Base-by-base conservation (phyloP, 495 filamentous ascomycete species). In the Extremus antarcticus region DNA sequence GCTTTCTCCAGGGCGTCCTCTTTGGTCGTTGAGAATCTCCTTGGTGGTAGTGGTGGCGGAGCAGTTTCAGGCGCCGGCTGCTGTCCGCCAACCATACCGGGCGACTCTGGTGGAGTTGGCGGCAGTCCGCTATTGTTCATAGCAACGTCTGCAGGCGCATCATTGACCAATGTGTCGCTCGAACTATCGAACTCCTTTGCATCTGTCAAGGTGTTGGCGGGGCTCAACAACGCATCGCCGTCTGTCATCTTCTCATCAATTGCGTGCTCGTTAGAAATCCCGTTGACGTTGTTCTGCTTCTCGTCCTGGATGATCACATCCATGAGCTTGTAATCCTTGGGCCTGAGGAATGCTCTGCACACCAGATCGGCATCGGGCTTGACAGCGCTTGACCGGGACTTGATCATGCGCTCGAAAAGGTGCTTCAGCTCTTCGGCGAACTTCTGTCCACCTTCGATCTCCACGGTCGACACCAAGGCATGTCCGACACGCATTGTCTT, bases 321-420 rank as follows among this genome's bases (percentile, higher is more conserved):
- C 21, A 61, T 25, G 17, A 56, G 43, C 2, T 21, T n/a, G 38
- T 57, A 62, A 1, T 53, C 50, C 23, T 51, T 45, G 1, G 59
- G 52, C 9, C 25, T 17, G 20, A 62, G 41, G 22, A 62, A 62
- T 22, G 55, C 59, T 8, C 54, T 22, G 51, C 59, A 58, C 1
- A 62, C 59, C 17, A 62, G 78, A 58, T 92, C 85, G 50, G 80
- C 80, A 11, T 84, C 78, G 0, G 92, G 92, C 41, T 63, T 78
- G 57, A 81, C 84, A 59, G 64, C 80, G 55, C 68, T 64, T 35
- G 62, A 69, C 43, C 67, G 65, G 24, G 76, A 80, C 53, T 66
- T 76, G 58, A 79, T 90, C 68, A 98, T 80, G 40, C 78, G 76
- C 2, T 76, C 64, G 64, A 94, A 98, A 1, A 98, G 73, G 10